Evolutionary conservation across 805 yeast species (phyloP), one percentile per base, ranked within the genome.

Genomic region (Blastobotrys americana): DNA sequence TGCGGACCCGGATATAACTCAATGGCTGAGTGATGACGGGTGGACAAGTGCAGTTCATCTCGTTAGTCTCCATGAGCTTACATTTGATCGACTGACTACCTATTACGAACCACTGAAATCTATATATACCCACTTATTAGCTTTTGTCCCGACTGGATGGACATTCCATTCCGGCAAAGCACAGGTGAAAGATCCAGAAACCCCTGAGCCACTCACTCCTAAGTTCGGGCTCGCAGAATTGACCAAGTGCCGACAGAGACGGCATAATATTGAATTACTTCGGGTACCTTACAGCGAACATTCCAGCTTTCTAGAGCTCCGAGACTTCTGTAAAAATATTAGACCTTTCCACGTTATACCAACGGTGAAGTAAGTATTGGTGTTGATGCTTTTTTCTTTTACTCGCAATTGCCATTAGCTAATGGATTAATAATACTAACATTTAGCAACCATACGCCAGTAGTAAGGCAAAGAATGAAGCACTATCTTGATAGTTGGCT

Each of bases 111-210:
- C 61, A 22, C 73, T 72, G 48, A 66, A 65, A 34, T 63, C 59
- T 21, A 63, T 67, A 35, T 82, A 74, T 58, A 78, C 78, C 42
- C 69, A 77, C 39, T 71, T 86, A 35, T 69, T 84, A n/a, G 95
- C 85, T 0, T 68, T 84, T 28, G 69, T 77, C 41, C 97, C 97
- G 0, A 88, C 97, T 0, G 97, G 97, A 0, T 93, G 97, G 97
- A 72, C 87, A 1, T 82, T 75, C 59, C 56, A 68, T 13, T 60
- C 61, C 18, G 46, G 52, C 2, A 48, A 43, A 13, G 39, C 44
- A 5, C 50, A 50, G 34, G 31, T 25, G 8, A 8, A 25, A 25
- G 31, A 25, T 8, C 10, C 13, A 8, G 31, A 25, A 13, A 8
- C 8, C 8, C 10, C 10, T 8, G 10, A 8, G 10, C 16, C 46